A percentile compares a stretch with the other conserved stretches of the same genome.
Evolutionary conservation across 495 filamentous ascomycete genomes (phyloP).

Genomic region (Bathelium albidoporum): DNA sequence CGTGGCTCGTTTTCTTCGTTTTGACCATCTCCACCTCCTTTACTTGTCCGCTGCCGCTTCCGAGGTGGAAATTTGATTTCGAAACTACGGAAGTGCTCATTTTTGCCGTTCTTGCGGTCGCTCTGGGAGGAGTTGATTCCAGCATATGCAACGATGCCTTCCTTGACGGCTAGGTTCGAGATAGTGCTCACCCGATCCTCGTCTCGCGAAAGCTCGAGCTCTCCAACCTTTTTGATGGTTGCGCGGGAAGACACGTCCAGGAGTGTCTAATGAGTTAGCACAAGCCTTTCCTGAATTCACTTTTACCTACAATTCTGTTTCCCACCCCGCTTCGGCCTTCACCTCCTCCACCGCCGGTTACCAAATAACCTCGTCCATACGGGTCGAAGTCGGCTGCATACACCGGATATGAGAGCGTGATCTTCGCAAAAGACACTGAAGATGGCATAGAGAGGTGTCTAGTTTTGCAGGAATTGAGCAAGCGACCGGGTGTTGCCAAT

Average conservation of each 20-base stretch:
- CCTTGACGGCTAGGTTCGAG: constrained; percentile 46
- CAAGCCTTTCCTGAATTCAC: not conserved
- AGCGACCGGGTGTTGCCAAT: not conserved
- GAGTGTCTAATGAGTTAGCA: constrained; percentile 41
- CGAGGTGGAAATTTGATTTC: constrained; percentile 43
- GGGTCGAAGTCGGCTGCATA: constrained; percentile 86
- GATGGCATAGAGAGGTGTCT: not conserved
- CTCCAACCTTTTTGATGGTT: constrained; percentile 53
- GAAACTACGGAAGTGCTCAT: constrained; percentile 83
- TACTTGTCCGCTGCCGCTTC: constrained; percentile 22
- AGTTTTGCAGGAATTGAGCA: not conserved
- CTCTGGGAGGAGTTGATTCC: constrained; percentile 77
- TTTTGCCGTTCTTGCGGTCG: constrained; percentile 63
- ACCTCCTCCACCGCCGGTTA: constrained; percentile 89
- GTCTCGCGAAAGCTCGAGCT: constrained; percentile 71
- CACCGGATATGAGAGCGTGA: constrained; percentile 74
- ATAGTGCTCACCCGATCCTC: constrained; percentile 89
- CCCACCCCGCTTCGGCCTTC: constrained; percentile 74
- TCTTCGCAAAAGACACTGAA: constrained; percentile 44
- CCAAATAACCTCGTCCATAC: constrained; percentile 56
- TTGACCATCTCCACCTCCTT: constrained; percentile 8
- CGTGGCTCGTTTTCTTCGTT: constrained; percentile 29
- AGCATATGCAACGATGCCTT: constrained; percentile 51
- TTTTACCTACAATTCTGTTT: constrained; percentile 70
- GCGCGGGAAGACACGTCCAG: constrained; percentile 54